Base-by-base conservation (phyloP, 768 basidiomycete species). In the Auricularia heimuer region DNA sequence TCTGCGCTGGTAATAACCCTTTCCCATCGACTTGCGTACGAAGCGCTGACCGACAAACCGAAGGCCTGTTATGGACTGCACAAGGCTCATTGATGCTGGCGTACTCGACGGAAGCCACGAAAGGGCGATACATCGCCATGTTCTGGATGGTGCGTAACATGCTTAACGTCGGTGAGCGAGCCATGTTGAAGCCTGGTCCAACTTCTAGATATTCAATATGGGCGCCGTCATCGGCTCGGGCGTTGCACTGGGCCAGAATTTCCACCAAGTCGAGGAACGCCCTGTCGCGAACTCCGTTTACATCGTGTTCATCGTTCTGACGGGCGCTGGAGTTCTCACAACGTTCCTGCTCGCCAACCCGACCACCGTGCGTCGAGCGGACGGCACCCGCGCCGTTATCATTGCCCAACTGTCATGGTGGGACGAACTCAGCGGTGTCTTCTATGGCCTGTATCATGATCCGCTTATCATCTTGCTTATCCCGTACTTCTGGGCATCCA, bases 81-180 rank as follows among this genome's bases (percentile, higher is more conserved):
- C 69, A 70, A 42, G 71, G 71, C 3, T 37, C 62, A 2, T 63
- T 93, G 65, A 92, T 92, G 85, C 75, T 94, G 74, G 84, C 89
- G 3, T 93, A 93, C 73, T 88, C 90, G 0, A 90, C 88, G 70
- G 90, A 93, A 72, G 71, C 74, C 58, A 83, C 92, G 72, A 93
- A 93, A 73, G 90, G 90, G 16, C 77, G 75, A 42, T 92, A 82
- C 75, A 90, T 93, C 62, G 86, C 82, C 51, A 83, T 90, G 60
- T 93, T 92, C 76, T 93, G 91, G 91, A 76, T 81, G 42, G 58
- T 69, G n/a, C 69, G 70, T 63, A 65, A 68, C 56, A 6, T 51
- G 35, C 39, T 8, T 14, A 14, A 1, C 8, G 21, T 29, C 54
- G 24, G 16, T 60, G 7, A 10, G 6, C 14, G 7, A 7, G 8